Base-by-base conservation (phyloP, 2,329 filamentous ascomycete genomes). In the Stagonosporopsis rhizophila region DNA sequence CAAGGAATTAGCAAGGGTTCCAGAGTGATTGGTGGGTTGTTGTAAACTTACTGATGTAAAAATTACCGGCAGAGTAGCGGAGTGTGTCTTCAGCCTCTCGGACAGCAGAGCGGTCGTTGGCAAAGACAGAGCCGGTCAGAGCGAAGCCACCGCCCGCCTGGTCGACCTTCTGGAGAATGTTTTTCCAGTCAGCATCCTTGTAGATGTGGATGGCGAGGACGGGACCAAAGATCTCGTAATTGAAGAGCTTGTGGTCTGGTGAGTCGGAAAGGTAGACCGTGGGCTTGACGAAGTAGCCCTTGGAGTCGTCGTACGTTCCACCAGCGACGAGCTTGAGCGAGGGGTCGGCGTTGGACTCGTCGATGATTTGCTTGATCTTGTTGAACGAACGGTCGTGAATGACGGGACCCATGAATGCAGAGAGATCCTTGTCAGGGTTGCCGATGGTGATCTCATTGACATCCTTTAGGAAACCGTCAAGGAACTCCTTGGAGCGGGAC, bases 381-480 rank as follows among this genome's bases (percentile, higher is more conserved):
- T 91, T 85, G 81, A 95, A 96, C 2, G 89, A 89, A 14, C 81
- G 83, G 60, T 86, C 82, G 78, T 95, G 90, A 73, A 96, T 95
- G 52, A 96, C 91, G 12, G 92, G 91, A 9, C 91, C 91, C 72
- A 92, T 86, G 79, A 96, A 95, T 78, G 91, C 90, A 62, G 83
- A 79, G 67, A 89, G 87, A 34, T 89, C 79, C 40, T 85, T 83
- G 2, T 68, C 62, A 12, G 90, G 88, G 52, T 82, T 80, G 38
- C 91, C 91, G 51, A 92, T 80, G 62, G 86, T 87, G 52, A 96
- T 83, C 57, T 84, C 83, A 69, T 87, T 80, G 8, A 87, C 87
- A 76, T 92, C 88, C 17, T 82, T 75, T 14, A 86, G 79, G 9
- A 96, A 80, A 50, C 83, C 81, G 59, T 85, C 77, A 70, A 87